These are phyloP conservation scores for Protea cynaroides DNA, from an alignment of 164 flowering plant genomes.

Conservation along the genomic window DNA sequence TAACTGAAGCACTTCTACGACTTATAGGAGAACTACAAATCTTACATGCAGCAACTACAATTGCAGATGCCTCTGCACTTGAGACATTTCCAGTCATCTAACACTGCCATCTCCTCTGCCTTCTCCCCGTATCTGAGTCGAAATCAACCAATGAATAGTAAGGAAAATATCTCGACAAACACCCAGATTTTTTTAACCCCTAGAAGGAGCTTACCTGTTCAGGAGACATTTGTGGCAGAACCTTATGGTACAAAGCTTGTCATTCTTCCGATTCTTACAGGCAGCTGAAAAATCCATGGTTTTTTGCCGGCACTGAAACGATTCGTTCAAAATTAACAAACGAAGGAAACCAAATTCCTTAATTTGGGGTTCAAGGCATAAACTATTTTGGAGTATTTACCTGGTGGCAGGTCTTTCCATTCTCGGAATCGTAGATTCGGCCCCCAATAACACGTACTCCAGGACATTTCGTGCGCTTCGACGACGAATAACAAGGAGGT, in stretches of 20 bases:
- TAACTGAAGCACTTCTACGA: no score
- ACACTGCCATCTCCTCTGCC: constrained; percentile 45
- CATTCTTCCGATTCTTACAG: constrained; percentile 39
- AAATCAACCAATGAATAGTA: background rate
- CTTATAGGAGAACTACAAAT: no score
- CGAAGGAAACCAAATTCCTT: background rate
- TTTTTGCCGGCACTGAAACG: constrained; percentile 80
- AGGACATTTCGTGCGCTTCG: constrained; percentile 26
- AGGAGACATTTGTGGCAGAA: constrained; percentile 70
- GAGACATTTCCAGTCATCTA: constrained; percentile 70
- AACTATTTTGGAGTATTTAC: constrained; percentile 16
- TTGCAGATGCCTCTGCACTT: constrained; percentile 87
- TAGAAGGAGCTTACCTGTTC: constrained; percentile 51
- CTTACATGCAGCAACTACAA: constrained; percentile 88
- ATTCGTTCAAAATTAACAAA: background rate
- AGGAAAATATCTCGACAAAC: background rate
- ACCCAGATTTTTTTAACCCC: background rate
- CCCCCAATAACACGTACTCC: constrained; percentile 46
- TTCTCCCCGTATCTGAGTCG: constrained; percentile 73
- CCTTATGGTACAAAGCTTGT: constrained; percentile 42
- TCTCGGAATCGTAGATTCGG: constrained; percentile 53
- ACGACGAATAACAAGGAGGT: constrained; percentile 3
- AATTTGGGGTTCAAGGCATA: background rate
- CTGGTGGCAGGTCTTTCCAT: constrained; percentile 75
- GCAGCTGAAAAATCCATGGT: constrained; percentile 49